Conservation (phyloP, 257 asterid species). For the Primulina eburnea region DNA sequence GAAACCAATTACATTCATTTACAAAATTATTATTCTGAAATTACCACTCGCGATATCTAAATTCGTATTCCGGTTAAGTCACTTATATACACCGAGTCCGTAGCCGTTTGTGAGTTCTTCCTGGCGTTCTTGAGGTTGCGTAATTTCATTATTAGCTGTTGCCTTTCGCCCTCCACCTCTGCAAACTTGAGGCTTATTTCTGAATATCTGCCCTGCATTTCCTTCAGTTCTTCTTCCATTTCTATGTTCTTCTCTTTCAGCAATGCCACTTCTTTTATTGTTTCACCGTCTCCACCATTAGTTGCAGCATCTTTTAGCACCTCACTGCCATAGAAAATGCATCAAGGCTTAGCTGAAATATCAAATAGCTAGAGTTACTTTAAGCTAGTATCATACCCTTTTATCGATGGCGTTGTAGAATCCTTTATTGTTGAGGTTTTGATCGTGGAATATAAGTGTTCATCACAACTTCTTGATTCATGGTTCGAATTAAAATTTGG, state of each 20-base stretch:
- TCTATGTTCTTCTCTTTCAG: slow-evolving; percentile 56
- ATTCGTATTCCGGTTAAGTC: slow-evolving; percentile 11
- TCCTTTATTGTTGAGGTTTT: slow-evolving; percentile 3
- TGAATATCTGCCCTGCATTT: slow-evolving; percentile 95
- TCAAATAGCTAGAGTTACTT: background rate
- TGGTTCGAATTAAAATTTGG: slow-evolving; percentile 9
- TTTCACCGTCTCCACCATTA: slow-evolving; percentile 28
- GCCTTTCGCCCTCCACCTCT: slow-evolving; percentile 98
- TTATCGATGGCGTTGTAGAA: slow-evolving; percentile 16
- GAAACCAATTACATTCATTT: background rate
- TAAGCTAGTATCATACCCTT: slow-evolving; percentile 21
- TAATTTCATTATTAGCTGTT: slow-evolving; percentile 85
- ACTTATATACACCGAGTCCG: slow-evolving; percentile 23
- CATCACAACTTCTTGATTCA: slow-evolving; percentile 22
- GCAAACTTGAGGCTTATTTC: slow-evolving; percentile 98
- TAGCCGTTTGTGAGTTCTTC: slow-evolving; percentile 33
- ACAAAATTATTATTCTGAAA: background rate
- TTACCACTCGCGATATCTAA: background rate
- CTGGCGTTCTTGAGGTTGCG: slow-evolving; percentile 73
- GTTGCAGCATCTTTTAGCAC: slow-evolving; percentile 12
- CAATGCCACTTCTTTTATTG: slow-evolving; percentile 35
- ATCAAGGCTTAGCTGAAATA: slow-evolving; percentile 19
- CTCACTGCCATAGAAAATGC: slow-evolving; percentile 31
- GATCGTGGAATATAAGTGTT: slow-evolving; percentile 11
- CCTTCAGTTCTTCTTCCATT: slow-evolving; percentile 82